A percentile compares a stretch with the other conserved stretches of the same genome.
Evolutionary conservation across 106 monocot genomes (phyloP).

Genomic region (Dioscorea zingiberensis): DNA sequence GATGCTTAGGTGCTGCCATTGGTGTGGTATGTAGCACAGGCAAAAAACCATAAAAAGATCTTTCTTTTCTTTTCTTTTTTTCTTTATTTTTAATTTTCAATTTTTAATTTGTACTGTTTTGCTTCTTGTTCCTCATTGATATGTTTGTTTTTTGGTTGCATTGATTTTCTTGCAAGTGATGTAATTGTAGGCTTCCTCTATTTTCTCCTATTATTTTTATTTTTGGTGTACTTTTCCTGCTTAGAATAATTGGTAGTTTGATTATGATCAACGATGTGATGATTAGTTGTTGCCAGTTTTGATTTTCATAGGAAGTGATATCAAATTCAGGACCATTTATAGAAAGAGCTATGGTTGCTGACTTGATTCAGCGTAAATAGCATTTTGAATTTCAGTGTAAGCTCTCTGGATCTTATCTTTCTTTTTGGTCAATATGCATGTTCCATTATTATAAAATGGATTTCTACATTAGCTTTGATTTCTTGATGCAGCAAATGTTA

Average conservation of each 20-base stretch:
- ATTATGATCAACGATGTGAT: too few relatives aligned
- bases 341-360: conserved; percentile 59
- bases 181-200: too few relatives aligned
- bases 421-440: too few relatives aligned
- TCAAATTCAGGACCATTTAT: conserved; percentile 43
- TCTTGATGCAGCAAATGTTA: too few relatives aligned
- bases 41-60: not conserved
- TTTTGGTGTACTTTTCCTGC: too few relatives aligned
- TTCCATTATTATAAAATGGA: too few relatives aligned
- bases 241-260: too few relatives aligned
- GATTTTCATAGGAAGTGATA: conserved; percentile 57
- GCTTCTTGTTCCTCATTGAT: conserved; percentile 5
- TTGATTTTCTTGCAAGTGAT: too few relatives aligned
- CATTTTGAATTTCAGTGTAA: conserved; percentile 73
- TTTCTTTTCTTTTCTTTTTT: not conserved
- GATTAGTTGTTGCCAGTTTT: conserved; percentile 31
- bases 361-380: conserved; percentile 83
- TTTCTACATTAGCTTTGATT: not conserved
- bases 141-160: too few relatives aligned
- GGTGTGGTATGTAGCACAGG: conserved; percentile 26
- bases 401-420: conserved; percentile 15
- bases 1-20: conserved; percentile 18
- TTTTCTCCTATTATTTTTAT: too few relatives aligned
- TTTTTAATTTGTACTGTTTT: not conserved
- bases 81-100: not conserved